Conservation (phyloP, 2,329 filamentous ascomycete species). For the Fusarium ramigenum region DNA sequence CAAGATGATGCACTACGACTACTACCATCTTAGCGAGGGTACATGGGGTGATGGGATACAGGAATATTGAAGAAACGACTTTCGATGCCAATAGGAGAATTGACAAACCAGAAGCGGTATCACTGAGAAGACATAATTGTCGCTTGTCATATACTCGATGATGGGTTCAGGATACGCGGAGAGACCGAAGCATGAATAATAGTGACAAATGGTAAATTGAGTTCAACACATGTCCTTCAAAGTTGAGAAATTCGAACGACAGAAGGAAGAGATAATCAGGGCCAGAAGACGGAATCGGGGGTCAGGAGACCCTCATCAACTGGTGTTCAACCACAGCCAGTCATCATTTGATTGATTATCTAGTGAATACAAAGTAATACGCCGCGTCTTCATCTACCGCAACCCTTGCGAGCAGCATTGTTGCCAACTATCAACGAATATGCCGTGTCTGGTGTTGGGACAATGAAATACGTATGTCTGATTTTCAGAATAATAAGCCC, state of each 20-base stretch:
- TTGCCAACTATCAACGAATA: not conserved
- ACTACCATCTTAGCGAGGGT: too few species aligned
- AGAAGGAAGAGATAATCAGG: not conserved
- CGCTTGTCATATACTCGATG: not conserved
- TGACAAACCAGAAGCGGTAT: not conserved
- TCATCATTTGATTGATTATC: conserved; percentile 4
- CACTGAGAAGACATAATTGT: not conserved
- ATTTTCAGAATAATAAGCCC: not conserved
- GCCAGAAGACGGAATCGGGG: not conserved
- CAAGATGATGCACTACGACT: not conserved
- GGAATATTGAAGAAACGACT: not conserved
- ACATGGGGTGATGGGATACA: not conserved
- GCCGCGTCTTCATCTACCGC: conserved; percentile 18
- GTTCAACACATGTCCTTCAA: not conserved
- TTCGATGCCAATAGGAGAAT: not conserved
- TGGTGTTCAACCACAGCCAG: not conserved
- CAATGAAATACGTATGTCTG: not conserved
- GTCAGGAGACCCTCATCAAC: not conserved
- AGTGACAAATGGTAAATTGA: not conserved
- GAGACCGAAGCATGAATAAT: not conserved
- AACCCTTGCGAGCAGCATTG: conserved; percentile 1
- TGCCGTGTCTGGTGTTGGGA: not conserved
- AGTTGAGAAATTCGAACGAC: not conserved
- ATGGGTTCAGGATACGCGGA: not conserved
- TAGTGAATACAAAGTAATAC: not conserved